These are phyloP conservation scores for Ganoderma boninense DNA, from an alignment of 1,284 basidiomycete species.

Conservation along the genomic window DNA sequence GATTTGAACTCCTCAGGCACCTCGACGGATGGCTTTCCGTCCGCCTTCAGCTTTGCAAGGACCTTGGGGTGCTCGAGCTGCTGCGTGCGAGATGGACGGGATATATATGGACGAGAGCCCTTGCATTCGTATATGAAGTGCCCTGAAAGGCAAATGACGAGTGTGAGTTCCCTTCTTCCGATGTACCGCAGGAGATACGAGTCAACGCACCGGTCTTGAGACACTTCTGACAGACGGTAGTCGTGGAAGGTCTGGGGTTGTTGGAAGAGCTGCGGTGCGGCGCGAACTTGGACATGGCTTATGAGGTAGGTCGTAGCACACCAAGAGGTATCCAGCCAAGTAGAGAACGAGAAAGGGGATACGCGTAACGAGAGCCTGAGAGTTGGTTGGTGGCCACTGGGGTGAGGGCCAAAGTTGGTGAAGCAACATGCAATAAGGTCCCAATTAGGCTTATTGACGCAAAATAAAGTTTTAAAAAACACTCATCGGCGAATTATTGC, in stretches of 20 bases:
- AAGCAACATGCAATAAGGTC: neutral
- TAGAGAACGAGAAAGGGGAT: neutral
- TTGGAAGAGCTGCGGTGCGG: constrained; percentile 69
- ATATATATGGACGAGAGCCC: constrained; percentile 72
- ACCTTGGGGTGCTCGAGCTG: constrained; percentile 75
- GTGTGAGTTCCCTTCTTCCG: neutral
- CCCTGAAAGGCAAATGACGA: constrained; percentile 48
- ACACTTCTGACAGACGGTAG: constrained; percentile 83
- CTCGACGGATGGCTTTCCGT: constrained; percentile 74
- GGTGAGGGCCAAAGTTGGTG: neutral
- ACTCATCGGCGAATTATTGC: neutral
- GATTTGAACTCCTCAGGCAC: constrained; percentile 84
- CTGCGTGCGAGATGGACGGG: constrained; percentile 79
- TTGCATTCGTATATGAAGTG: constrained; percentile 87
- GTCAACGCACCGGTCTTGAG: constrained; percentile 61
- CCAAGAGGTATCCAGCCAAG: neutral
- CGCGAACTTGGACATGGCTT: constrained; percentile 79
- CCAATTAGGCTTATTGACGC: neutral
- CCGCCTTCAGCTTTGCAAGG: constrained; percentile 68
- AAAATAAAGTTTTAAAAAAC: neutral
- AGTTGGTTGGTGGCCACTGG: neutral
- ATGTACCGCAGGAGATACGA: neutral
- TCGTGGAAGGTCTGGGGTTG: constrained; percentile 65
- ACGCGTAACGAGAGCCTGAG: neutral
- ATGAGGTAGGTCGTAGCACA: neutral